Base-by-base conservation (phyloP, 2,329 filamentous ascomycete species). In the Beauveria rudraprayagi region DNA sequence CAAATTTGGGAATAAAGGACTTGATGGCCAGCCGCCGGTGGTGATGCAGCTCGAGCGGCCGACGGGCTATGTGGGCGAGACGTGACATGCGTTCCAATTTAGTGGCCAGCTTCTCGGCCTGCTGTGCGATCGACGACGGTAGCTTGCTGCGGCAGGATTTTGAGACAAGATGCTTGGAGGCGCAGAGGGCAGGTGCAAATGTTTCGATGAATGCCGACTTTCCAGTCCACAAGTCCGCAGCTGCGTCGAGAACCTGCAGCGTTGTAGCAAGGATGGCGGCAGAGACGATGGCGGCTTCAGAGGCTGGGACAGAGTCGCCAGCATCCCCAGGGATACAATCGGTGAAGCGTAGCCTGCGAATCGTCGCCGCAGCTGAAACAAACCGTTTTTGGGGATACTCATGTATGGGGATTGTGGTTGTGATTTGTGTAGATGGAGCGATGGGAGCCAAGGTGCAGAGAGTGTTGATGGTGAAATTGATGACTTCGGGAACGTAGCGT, bases 21-120 rank as follows among this genome's bases (percentile, higher is more conserved):
- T 93, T 92, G 78, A 97, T 96, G 24, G 94, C 88, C 3, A 96
- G 82, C 0, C 92, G 91, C 0, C 83, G 83, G 79, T 99, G 94
- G 75, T 94, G 83, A 77, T 99, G 94, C 3, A 99, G 84, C 68
- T 91, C 84, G 34, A 97, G 84, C 2, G 92, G 91, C 9, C 90
- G 86, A 44, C 92, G 91, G 47, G 81, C 76, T 22, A 88, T 79
- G 48, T 80, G 82, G 1, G 91, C 82, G 56, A 88, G 77, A 14
- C 80, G 75, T 63, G 91, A 77, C 69, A 85, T 81, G 48, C 77
- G 76, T 43, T 77, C 72, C 30, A 88, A 69, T 65, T 80, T 82
- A 43, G 72, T 66, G 48, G 74, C 69, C 1, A 79, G 66, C 64
- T 78, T 80, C 54, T 71, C 72, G 41, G 77, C 68, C 60, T 73